A percentile compares a stretch with the other conserved stretches of the same genome.
These are phyloP conservation scores for Lepiota brunneoincarnata DNA, from an alignment of 768 basidiomycete genomes.

Conservation along the genomic window DNA sequence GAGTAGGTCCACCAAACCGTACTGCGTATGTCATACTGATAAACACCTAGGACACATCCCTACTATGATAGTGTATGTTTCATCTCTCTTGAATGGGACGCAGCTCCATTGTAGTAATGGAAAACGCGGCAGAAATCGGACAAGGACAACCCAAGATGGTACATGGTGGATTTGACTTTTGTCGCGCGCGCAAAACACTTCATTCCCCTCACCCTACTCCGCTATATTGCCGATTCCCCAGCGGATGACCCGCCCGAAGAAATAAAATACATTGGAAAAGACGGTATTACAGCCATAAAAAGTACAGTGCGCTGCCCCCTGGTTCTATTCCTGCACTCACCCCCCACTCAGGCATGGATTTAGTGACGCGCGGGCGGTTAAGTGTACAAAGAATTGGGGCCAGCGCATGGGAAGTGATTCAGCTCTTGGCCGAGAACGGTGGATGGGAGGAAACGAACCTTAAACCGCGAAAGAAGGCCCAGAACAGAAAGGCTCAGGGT, in stretches of 20 bases:
- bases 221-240: constrained; percentile 49
- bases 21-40: background rate
- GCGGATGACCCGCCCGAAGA: constrained; percentile 41
- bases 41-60: constrained; percentile 54
- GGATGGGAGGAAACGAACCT: constrained; percentile 69
- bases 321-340: constrained; percentile 1
- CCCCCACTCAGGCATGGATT: constrained; percentile 61
- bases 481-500: constrained; percentile 17
- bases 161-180: constrained; percentile 86
- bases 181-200: constrained; percentile 63
- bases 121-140: constrained; percentile 66
- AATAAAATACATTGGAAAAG: constrained; percentile 64
- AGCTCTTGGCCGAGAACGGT: constrained; percentile 61
- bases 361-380: constrained; percentile 77
- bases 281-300: constrained; percentile 62
- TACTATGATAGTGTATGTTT: constrained; percentile 70
- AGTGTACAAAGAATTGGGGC: constrained; percentile 82
- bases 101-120: background rate
- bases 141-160: constrained; percentile 79
- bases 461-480: constrained; percentile 30
- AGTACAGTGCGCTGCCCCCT: constrained; percentile 34
- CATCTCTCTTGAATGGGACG: background rate
- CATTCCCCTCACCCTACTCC: constrained; percentile 74
- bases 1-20: constrained; percentile 41
- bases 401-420: constrained; percentile 62